These are phyloP conservation scores for Aegle marmelos DNA, from an alignment of 345 rosid genomes.

Conservation along the genomic window DNA sequence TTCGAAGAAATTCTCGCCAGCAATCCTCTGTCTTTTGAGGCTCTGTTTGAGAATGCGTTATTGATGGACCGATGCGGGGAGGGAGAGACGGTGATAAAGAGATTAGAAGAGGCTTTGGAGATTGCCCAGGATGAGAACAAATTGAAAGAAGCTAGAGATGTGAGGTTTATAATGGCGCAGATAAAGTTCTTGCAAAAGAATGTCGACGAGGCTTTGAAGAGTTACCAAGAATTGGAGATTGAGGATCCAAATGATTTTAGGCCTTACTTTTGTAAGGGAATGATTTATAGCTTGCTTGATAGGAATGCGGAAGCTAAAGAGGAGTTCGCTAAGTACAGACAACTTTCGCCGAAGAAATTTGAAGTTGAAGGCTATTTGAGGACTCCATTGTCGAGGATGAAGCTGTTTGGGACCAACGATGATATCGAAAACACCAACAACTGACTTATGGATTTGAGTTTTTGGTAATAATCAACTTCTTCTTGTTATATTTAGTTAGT, in stretches of 20 bases:
- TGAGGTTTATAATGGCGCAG: conserved; percentile 84
- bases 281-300: conserved; percentile 78
- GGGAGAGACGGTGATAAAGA: conserved; percentile 60
- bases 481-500: not conserved
- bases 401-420: conserved; percentile 61
- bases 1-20: conserved; percentile 75
- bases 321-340: conserved; percentile 71
- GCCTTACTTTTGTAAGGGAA: conserved; percentile 77
- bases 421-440: conserved; percentile 29
- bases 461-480: conserved; percentile 16
- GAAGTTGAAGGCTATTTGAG: conserved; percentile 81
- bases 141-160: conserved; percentile 72
- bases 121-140: conserved; percentile 57
- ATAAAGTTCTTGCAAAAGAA: conserved; percentile 77
- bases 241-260: conserved; percentile 82
- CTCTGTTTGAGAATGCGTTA: conserved; percentile 83
- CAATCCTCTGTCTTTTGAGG: conserved; percentile 85
- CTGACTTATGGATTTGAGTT: conserved; percentile 24
- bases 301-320: conserved; percentile 74
- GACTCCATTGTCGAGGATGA: conserved; percentile 69
- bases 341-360: conserved; percentile 67
- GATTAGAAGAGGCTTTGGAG: conserved; percentile 69
- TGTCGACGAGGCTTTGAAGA: conserved; percentile 75
- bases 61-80: conserved; percentile 79
- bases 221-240: conserved; percentile 56